These are phyloP conservation scores for Tuctoria greenei DNA, from an alignment of 176 grass and related monocot species.

Conservation along the genomic window DNA sequence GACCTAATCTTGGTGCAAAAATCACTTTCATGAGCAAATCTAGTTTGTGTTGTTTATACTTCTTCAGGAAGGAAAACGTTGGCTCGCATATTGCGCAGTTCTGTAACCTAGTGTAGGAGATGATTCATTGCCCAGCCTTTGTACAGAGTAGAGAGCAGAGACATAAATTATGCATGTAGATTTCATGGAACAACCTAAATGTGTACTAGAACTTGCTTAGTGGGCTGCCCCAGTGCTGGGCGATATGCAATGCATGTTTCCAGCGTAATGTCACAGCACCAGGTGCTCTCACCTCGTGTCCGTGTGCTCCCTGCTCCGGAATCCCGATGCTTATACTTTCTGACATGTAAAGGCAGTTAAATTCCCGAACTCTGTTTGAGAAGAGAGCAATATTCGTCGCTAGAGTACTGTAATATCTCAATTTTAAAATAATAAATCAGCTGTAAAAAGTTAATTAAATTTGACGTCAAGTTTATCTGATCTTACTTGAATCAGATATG, in stretches of 20 bases:
- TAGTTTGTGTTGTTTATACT: not conserved
- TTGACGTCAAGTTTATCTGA: not conserved
- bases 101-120: slow-evolving; percentile 8
- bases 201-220: not conserved
- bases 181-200: not conserved
- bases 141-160: not conserved
- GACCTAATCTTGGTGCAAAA: slow-evolving; percentile 46
- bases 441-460: too few relatives aligned
- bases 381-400: not conserved
- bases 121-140: slow-evolving; percentile 11
- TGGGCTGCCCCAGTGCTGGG: not conserved
- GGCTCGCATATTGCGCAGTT: not conserved
- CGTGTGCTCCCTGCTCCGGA: not conserved
- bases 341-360: not conserved
- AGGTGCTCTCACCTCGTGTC: not conserved
- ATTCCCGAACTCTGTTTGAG: not conserved
- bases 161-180: not conserved
- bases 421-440: not conserved
- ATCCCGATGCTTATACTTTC: not conserved
- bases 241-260: not conserved
- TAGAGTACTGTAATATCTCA: not conserved
- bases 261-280: slow-evolving; percentile 5
- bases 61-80: not conserved
- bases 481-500: not conserved
- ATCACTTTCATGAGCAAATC: slow-evolving; percentile 41